A percentile compares a stretch with the other conserved stretches of the same genome.
These are phyloP conservation scores for Candida yuanshanica DNA, from an alignment of 805 yeast genomes.

Conservation along the genomic window DNA sequence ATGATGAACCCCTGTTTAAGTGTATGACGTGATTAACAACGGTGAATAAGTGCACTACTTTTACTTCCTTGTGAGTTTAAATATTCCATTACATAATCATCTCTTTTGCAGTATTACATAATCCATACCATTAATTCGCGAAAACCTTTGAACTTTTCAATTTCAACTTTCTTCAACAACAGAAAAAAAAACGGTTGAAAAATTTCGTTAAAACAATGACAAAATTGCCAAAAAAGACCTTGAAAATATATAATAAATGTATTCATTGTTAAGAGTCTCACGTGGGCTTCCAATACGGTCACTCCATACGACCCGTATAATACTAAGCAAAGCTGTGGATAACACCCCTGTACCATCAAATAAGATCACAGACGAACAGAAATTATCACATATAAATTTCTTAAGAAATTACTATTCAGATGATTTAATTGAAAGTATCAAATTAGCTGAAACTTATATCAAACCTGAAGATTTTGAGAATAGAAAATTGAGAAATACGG, in stretches of 20 bases:
- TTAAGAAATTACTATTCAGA: conserved; percentile 76
- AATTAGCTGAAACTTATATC: conserved; percentile 71
- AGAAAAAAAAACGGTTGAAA: too few species aligned
- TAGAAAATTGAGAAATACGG: conserved; percentile 34
- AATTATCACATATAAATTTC: conserved; percentile 27
- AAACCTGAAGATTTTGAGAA: conserved; percentile 54
- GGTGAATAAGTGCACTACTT: too few species aligned
- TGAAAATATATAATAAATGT: conserved; percentile 4
- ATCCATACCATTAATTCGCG: too few species aligned
- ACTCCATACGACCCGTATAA: conserved; percentile 3
- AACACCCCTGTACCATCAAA: not conserved
- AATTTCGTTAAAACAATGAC: too few species aligned
- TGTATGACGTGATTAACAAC: too few species aligned
- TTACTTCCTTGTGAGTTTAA: too few species aligned
- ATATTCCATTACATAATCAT: too few species aligned
- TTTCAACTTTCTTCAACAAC: too few species aligned
- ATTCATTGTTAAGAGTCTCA: conserved; percentile 5
- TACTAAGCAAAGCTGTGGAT: conserved; percentile 4
- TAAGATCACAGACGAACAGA: conserved; percentile 9
- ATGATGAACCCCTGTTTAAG: too few species aligned
- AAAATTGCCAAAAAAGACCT: not conserved
- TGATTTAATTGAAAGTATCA: conserved; percentile 72
- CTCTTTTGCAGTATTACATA: too few species aligned
- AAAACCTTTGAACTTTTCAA: too few species aligned
- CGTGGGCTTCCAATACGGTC: conserved; percentile 3